phyloP scores from a whole-genome alignment of 352 stramenopile genomes.

The Blastocystis sp. region DNA sequence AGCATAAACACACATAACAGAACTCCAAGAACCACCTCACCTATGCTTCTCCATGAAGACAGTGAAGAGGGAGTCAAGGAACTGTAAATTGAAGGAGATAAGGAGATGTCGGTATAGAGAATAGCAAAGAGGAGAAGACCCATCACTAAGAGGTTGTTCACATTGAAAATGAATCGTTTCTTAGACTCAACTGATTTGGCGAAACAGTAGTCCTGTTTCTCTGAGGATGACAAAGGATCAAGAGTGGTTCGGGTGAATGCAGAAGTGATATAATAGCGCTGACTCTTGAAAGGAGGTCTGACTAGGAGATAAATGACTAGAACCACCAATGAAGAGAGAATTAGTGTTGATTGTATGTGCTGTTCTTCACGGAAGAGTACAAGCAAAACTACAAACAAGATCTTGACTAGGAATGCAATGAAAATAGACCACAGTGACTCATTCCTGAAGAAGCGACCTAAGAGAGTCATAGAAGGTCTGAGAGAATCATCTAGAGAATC shows the following conservation, averaged over 20 bases:
- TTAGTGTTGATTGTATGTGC: neutral
- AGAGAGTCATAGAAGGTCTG: neutral
- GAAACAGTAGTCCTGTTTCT: neutral
- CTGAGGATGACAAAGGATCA: neutral
- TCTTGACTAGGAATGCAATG: neutral
- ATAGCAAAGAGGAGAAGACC: neutral
- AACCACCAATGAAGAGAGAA: neutral
- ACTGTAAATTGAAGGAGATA: neutral
- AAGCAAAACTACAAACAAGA: neutral
- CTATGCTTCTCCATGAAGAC: neutral
- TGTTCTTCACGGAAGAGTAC: conserved; percentile 2
- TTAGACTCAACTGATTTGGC: neutral
- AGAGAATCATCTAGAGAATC: neutral
- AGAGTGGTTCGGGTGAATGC: neutral
- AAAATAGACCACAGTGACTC: neutral
- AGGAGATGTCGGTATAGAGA: neutral
- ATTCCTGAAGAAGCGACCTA: neutral
- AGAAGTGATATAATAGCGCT: neutral
- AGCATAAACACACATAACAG: conserved; percentile 7
- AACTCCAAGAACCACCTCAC: neutral
- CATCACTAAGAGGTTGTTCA: neutral
- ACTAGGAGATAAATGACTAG: neutral
- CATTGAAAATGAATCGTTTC: neutral
- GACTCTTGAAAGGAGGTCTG: neutral
- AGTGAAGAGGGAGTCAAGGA: neutral